phyloP scores from a whole-genome alignment of 1,284 basidiomycete species.

The Pseudozyma hubeiensis region DNA sequence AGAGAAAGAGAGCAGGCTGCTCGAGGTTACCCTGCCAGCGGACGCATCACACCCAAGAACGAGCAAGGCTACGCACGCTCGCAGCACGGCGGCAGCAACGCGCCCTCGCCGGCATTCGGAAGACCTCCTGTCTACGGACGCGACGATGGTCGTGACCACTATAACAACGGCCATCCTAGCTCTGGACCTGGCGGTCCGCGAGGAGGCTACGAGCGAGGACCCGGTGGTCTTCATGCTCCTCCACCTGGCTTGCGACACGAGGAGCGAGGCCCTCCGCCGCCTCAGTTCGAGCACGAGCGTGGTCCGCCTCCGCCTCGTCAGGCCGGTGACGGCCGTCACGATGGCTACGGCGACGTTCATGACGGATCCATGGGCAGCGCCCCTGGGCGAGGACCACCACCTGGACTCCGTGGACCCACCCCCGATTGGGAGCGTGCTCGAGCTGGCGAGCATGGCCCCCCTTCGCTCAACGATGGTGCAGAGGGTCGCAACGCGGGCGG shows the following conservation, averaged over 20 bases:
- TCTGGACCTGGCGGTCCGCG: slow-evolving; percentile 29
- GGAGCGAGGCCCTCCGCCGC: slow-evolving; percentile 37
- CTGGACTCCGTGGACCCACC: slow-evolving; percentile 36
- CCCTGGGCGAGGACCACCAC: slow-evolving; percentile 16
- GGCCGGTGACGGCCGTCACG: slow-evolving; percentile 30
- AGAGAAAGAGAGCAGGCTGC: slow-evolving; percentile 42
- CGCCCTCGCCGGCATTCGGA: slow-evolving; percentile 47
- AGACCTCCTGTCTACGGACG: slow-evolving; percentile 47
- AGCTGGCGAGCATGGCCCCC: slow-evolving; percentile 21
- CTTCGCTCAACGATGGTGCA: slow-evolving; percentile 21
- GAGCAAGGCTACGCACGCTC: slow-evolving; percentile 43
- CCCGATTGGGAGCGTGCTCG: slow-evolving; percentile 44
- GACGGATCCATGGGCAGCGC: slow-evolving; percentile 28
- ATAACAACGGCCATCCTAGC: slow-evolving; percentile 30
- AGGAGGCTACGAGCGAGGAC: slow-evolving; percentile 44
- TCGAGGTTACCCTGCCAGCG: slow-evolving; percentile 40
- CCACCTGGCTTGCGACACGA: slow-evolving; percentile 37
- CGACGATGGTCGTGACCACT: slow-evolving; percentile 45
- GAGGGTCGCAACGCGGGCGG: slow-evolving; percentile 21
- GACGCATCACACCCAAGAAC: slow-evolving; percentile 51
- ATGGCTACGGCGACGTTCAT: slow-evolving; percentile 26
- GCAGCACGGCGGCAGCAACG: slow-evolving; percentile 52
- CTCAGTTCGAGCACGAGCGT: slow-evolving; percentile 36
- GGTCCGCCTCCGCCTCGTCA: slow-evolving; percentile 25
- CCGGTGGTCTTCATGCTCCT: slow-evolving; percentile 7